Conservation (phyloP, 73 alveolate species). For the Paramecium primaurelia region DNA sequence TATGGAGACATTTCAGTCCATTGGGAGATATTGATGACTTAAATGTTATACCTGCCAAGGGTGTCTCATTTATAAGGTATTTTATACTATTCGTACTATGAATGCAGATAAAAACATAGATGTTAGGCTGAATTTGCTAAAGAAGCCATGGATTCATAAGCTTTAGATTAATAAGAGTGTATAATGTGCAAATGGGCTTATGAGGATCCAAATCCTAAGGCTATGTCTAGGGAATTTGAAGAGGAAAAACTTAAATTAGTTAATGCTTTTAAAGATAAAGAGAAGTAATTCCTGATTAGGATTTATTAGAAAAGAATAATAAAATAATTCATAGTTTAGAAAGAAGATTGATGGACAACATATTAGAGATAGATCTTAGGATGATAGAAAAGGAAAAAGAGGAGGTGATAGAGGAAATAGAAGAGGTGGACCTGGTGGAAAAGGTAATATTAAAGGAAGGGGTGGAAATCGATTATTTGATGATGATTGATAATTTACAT, state of each 20-base stretch:
- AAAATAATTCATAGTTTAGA: neutral
- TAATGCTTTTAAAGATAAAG: conserved; percentile 40
- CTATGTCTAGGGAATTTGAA: conserved; percentile 43
- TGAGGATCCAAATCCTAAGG: conserved; percentile 76
- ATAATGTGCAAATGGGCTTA: conserved; percentile 91
- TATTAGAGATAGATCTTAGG: neutral
- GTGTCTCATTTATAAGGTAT: conserved; percentile 87
- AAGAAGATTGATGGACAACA: neutral
- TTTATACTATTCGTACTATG: neutral
- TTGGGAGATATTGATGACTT: conserved; percentile 98
- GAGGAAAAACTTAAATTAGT: conserved; percentile 43
- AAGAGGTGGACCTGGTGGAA: neutral
- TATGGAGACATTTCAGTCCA: conserved; percentile 91
- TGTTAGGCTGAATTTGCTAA: conserved; percentile 98
- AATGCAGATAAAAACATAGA: conserved; percentile 81
- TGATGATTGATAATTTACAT: conserved; percentile 38
- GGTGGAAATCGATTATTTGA: conserved; percentile 41
- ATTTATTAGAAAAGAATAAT: neutral
- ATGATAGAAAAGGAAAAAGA: conserved; percentile 26
- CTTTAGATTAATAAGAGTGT: conserved; percentile 89
- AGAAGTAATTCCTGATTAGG: neutral
- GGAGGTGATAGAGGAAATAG: conserved; percentile 25
- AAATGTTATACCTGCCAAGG: conserved; percentile 83
- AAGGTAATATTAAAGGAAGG: neutral
- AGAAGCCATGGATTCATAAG: conserved; percentile 97